Evolutionary conservation across 2,329 filamentous ascomycete genomes (phyloP), one percentile per base, ranked within the genome.

Genomic region (Trichoderma semiorbis): DNA sequence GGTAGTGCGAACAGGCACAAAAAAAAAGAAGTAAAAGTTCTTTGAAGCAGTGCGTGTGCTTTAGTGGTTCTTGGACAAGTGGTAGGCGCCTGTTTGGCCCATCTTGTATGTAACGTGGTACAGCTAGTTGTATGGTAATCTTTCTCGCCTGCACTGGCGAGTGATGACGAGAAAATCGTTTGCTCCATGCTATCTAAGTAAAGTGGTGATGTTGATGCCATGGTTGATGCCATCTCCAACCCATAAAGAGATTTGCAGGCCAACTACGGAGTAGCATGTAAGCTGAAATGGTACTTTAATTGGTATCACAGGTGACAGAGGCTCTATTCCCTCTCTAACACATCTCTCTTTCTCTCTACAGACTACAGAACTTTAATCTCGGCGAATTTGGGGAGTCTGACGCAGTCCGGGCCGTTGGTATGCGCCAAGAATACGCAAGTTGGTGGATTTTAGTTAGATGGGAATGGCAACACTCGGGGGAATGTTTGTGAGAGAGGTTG

Each of bases 1-100:
- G 78, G 77, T 81, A 82, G 79, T 82, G 78, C 80, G 78, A 76
- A 81, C 78, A 82, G 77, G 78, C 77, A 79, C 76, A 79, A 39
- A 82, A 57, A 67, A 68, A 82, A 65, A 69, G 36, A 69, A 60
- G 36, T 62, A 61, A 69, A 69, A 36, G 67, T 69, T 69, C 66
- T 62, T 53, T 67, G 28, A 39, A 62, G 67, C 67, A 69, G 57
- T 53, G 67, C 67, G 57, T 69, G 67, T 69, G 67, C 67, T 69
- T 62, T 69, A 24, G 21, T 32, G 66, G 57, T 47, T 60, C 34
- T 61, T 61, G 36, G 67, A 61, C 34, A 28, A 43, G 47, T 69
- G 67, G 67, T 62, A 69, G 36, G 47, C 5, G 39, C 67, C 67
- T 62, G 57, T 69, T 53, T 69, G 60, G 57, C 34, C 67, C 58